Percentiles rank a stretch among this genome's conserved stretches.
Evolutionary conservation across 2,329 filamentous ascomycete genomes (phyloP).

Genomic region (Sporothrix variecibatus): DNA sequence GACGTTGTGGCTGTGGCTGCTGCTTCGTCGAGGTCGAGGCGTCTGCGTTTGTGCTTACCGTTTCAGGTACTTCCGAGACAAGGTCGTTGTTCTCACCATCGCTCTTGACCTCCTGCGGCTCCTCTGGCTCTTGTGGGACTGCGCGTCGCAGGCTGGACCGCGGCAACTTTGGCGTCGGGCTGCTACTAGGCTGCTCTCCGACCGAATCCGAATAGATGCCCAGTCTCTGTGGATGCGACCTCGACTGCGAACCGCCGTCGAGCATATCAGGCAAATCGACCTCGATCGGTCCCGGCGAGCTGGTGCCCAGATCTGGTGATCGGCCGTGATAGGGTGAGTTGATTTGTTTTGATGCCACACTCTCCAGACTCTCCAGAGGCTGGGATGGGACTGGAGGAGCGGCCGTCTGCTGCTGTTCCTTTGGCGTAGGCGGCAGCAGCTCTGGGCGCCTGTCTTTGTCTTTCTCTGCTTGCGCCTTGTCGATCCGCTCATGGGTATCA

Average conservation of each 20-base stretch:
- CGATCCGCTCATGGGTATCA: background rate
- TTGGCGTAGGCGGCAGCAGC: background rate
- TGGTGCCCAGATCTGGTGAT: background rate
- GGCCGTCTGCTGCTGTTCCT: background rate
- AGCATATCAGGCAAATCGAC: constrained; percentile 5
- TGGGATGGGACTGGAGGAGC: background rate
- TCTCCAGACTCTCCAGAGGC: background rate
- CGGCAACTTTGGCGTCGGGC: background rate
- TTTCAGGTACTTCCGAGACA: background rate
- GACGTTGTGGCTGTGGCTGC: background rate
- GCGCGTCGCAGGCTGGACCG: background rate
- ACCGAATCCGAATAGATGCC: background rate
- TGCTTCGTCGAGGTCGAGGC: background rate
- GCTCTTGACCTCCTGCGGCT: background rate
- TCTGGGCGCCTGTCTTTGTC: background rate
- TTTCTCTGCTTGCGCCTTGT: background rate
- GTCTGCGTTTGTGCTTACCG: background rate
- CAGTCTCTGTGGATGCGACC: background rate
- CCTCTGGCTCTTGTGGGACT: background rate
- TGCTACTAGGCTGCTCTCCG: background rate
- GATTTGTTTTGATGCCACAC: background rate
- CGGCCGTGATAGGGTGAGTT: background rate
- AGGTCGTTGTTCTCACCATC: background rate
- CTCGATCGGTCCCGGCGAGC: background rate
- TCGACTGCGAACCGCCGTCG: too few relatives aligned